These are phyloP conservation scores for Papiliotrema nemorosa DNA, from an alignment of 1,284 basidiomycete species.

Conservation along the genomic window DNA sequence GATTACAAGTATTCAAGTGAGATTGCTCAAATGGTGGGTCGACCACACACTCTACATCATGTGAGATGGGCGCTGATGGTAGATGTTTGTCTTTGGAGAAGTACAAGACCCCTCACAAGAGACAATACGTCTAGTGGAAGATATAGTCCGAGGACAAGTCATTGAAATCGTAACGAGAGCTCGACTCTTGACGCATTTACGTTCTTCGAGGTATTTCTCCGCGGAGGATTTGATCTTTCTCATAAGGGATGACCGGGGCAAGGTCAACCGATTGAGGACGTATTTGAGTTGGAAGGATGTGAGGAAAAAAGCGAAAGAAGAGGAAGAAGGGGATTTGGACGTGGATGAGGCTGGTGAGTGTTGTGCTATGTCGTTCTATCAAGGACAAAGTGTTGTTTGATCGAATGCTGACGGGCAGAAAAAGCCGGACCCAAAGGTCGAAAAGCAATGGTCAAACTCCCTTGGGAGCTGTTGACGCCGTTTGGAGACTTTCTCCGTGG, in stretches of 20 bases:
- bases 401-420: constrained; percentile 52
- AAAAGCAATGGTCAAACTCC: constrained; percentile 90
- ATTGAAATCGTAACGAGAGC: constrained; percentile 93
- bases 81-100: constrained; percentile 98
- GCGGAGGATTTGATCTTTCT: constrained; percentile 96
- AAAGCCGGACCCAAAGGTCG: constrained; percentile 78
- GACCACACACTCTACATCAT: not conserved
- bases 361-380: not conserved
- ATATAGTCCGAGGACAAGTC: constrained; percentile 89
- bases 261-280: constrained; percentile 86
- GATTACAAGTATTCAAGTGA: constrained; percentile 74
- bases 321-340: constrained; percentile 33
- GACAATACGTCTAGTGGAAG: constrained; percentile 88
- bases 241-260: constrained; percentile 89
- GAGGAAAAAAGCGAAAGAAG: constrained; percentile 89
- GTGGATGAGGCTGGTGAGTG: constrained; percentile 31
- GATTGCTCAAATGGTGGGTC: constrained; percentile 72
- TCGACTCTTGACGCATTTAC: constrained; percentile 71
- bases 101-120: constrained; percentile 84
- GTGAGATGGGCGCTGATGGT: not conserved
- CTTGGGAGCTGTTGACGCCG: constrained; percentile 91
- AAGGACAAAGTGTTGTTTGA: not conserved
- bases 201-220: constrained; percentile 78
- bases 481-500: constrained; percentile 75
- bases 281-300: constrained; percentile 99